Conservation (phyloP, 352 stramenopile genomes). For the Pythium inflatum region DNA sequence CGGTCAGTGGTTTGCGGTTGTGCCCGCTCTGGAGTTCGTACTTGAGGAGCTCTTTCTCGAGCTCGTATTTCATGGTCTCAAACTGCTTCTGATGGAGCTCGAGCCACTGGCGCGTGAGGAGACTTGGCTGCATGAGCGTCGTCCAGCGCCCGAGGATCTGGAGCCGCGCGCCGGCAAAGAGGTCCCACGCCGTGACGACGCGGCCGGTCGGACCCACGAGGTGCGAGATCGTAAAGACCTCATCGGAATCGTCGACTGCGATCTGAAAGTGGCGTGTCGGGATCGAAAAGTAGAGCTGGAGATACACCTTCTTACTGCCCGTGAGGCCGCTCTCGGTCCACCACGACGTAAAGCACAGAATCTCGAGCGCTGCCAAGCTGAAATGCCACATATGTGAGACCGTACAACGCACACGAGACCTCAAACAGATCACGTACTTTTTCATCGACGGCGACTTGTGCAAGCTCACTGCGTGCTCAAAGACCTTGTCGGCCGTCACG, state of each 20-base stretch:
- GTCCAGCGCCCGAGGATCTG: slow-evolving; percentile 60
- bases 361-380: slow-evolving; percentile 59
- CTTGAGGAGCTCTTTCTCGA: slow-evolving; percentile 63
- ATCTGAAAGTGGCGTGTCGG: slow-evolving; percentile 69
- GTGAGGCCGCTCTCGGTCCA: slow-evolving; percentile 58
- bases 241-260: slow-evolving; percentile 60
- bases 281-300: slow-evolving; percentile 71
- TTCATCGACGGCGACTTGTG: slow-evolving; percentile 58
- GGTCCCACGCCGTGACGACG: slow-evolving; percentile 62
- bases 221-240: slow-evolving; percentile 83
- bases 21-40: slow-evolving; percentile 54
- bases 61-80: slow-evolving; percentile 38
- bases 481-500: slow-evolving; percentile 23
- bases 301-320: slow-evolving; percentile 40
- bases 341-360: slow-evolving; percentile 75
- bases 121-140: slow-evolving; percentile 73
- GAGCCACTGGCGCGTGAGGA: slow-evolving; percentile 78
- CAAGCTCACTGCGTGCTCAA: slow-evolving; percentile 47
- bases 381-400: neutral
- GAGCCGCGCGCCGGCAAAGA: slow-evolving; percentile 70
- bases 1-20: slow-evolving; percentile 34
- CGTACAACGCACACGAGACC: neutral
- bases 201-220: slow-evolving; percentile 48
- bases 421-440: slow-evolving; percentile 41
- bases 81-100: slow-evolving; percentile 56